Base-by-base conservation (phyloP, 2,329 filamentous ascomycete species). In the Dactylonectria macrodidyma region DNA sequence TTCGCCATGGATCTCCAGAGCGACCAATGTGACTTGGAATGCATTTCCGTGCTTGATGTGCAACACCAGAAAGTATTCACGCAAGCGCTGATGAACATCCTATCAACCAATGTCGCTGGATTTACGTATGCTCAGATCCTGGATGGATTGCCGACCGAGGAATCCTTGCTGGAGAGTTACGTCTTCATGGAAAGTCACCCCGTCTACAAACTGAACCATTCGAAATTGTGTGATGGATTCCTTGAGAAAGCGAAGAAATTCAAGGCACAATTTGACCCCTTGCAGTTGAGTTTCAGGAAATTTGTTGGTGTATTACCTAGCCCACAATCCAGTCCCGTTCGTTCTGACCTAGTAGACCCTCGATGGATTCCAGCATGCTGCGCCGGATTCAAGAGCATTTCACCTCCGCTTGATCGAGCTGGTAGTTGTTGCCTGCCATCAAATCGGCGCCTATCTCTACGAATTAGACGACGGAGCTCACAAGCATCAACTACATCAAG, bases 161-260 rank as follows among this genome's bases (percentile, higher is more conserved):
- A 61, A n/a, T 54, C 36, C 1, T 12, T 30, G 6, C 6, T 19
- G 14, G 50, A 61, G 12, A 33, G 48, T 22, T 54, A 30, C 22
- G 6, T 4, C 4, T 11, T 22, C 5, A 5, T 55, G 8, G 24
- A 12, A 19, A 9, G 14, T 1, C 58, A 52, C 52, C 58, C 47
- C 11, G 47, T 61, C n/a, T 38, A 11, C 11, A 12, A 44, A 11
- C 33, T 52, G 5, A 30, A 44, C 6, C 58, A 61, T 22, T 10
- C 3, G 4, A 9, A 44, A 7, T 5, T 55, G 3, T 56, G 48
- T 22, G 41, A 55, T 8, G 59, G 59, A 26, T 62, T 41, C 33
- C 24, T 66, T 12, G 57, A 66, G 22, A 66, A 61, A 33, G 57
- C 57, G 7, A 30, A 50, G 14, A 50, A 47, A 4, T 57, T 61